A percentile compares a stretch with the other conserved stretches of the same genome.
Conservation (phyloP, 2,329 filamentous ascomycete species). For the Nigrospora osmanthi region DNA sequence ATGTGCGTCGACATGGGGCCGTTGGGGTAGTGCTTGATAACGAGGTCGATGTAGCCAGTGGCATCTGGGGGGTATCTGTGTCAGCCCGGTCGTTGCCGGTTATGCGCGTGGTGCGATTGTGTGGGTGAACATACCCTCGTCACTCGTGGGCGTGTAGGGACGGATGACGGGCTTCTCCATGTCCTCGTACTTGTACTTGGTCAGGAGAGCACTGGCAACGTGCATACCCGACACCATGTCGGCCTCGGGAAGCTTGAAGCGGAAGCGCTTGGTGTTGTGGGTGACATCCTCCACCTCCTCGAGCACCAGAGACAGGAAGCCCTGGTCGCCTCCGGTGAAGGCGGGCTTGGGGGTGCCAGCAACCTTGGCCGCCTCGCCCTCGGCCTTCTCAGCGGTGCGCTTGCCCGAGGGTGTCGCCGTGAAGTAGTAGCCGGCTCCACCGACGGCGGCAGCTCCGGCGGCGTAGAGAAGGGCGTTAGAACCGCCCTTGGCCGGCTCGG, state of each 20-base stretch:
- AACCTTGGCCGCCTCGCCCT: constrained; percentile 42
- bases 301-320: constrained; percentile 76
- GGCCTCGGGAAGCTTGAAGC: constrained; percentile 78
- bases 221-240: constrained; percentile 78
- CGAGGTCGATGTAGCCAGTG: constrained; percentile 74
- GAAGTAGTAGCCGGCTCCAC: constrained; percentile 51
- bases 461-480: constrained; percentile 54
- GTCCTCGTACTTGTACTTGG: constrained; percentile 81
- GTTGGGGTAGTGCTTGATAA: constrained; percentile 86
- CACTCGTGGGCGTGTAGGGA: constrained; percentile 87
- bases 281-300: constrained; percentile 73
- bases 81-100: not conserved
- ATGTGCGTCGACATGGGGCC: constrained; percentile 90
- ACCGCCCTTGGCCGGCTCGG: constrained; percentile 47
- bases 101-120: not conserved
- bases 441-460: constrained; percentile 51
- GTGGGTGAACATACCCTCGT: constrained; percentile 54
- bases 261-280: constrained; percentile 90
- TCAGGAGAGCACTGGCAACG: constrained; percentile 80
- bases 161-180: constrained; percentile 80
- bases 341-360: constrained; percentile 36
- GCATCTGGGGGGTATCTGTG: constrained; percentile 41
- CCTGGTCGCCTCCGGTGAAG: constrained; percentile 81
- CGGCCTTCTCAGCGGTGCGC: constrained; percentile 45
- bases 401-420: constrained; percentile 36